Evolutionary conservation across 768 basidiomycete species (phyloP).

Genomic region (Porpolomopsis calyptriformis): DNA sequence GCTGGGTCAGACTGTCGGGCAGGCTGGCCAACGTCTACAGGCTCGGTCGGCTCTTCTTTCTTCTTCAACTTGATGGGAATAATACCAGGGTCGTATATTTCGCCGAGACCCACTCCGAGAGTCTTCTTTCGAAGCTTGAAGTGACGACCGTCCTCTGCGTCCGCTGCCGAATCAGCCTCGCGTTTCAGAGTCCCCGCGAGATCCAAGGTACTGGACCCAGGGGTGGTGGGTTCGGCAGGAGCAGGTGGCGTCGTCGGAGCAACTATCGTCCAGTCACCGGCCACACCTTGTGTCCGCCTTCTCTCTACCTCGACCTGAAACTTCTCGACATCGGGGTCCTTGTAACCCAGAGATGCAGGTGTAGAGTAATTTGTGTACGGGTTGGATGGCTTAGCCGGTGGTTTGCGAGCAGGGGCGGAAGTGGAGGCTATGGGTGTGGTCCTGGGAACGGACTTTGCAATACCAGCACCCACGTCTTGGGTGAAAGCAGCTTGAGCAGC

Average conservation of each 20-base stretch:
- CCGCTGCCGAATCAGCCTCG: conserved; percentile 27
- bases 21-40: not conserved
- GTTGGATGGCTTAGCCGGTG: conserved; percentile 43
- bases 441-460: conserved; percentile 29
- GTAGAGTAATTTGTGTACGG: conserved; percentile 83
- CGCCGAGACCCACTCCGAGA: conserved; percentile 49
- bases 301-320: conserved; percentile 49
- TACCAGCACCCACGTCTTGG: conserved; percentile 63
- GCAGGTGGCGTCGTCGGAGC: conserved; percentile 14
- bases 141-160: conserved; percentile 43
- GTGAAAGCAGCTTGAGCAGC: conserved; percentile 75
- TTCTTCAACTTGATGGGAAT: conserved; percentile 57
- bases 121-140: conserved; percentile 66
- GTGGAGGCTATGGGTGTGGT: conserved; percentile 21
- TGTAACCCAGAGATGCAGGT: conserved; percentile 71
- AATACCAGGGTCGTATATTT: conserved; percentile 71
- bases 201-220: conserved; percentile 11
- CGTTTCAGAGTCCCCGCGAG: conserved; percentile 23
- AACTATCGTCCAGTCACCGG: conserved; percentile 71
- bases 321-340: conserved; percentile 65
- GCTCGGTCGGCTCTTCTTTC: conserved; percentile 14
- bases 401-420: conserved; percentile 29
- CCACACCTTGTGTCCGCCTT: conserved; percentile 54
- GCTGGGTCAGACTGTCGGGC: conserved; percentile 5
- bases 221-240: conserved; percentile 2